Evolutionary conservation across 768 basidiomycete genomes (phyloP).

Genomic region (Tubosaeta sp.): DNA sequence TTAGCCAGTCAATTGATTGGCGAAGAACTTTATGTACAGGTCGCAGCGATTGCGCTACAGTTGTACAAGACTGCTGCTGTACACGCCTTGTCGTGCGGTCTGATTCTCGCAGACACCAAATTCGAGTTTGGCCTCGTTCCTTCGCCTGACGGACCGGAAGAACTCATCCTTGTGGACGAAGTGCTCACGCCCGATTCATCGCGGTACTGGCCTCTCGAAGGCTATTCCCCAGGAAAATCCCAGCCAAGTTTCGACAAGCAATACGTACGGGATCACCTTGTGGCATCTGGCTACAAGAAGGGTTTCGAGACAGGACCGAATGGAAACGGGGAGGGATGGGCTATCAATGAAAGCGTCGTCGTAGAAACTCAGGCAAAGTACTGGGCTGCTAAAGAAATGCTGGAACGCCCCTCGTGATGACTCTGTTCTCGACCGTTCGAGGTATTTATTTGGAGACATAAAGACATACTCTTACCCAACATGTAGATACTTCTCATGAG

Average conservation of each 20-base stretch:
- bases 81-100: constrained; percentile 67
- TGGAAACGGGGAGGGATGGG: constrained; percentile 71
- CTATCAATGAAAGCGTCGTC: constrained; percentile 72
- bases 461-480: background rate
- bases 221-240: constrained; percentile 65
- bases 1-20: constrained; percentile 67
- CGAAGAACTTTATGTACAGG: constrained; percentile 52
- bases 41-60: constrained; percentile 57
- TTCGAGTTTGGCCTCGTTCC: constrained; percentile 92
- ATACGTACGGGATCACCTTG: constrained; percentile 88
- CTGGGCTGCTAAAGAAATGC: constrained; percentile 63
- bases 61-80: constrained; percentile 73
- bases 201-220: constrained; percentile 86
- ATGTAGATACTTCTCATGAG: background rate
- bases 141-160: constrained; percentile 31
- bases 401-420: constrained; percentile 35
- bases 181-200: constrained; percentile 97
- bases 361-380: constrained; percentile 76
- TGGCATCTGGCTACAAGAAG: constrained; percentile 64
- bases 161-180: constrained; percentile 90
- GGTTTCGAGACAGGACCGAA: constrained; percentile 74
- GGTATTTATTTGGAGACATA: background rate
- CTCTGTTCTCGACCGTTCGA: background rate
- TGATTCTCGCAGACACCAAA: constrained; percentile 97
- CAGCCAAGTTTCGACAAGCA: constrained; percentile 98